Evolutionary conservation across 2,329 filamentous ascomycete genomes (phyloP).

Genomic region (Claviceps sp.): DNA sequence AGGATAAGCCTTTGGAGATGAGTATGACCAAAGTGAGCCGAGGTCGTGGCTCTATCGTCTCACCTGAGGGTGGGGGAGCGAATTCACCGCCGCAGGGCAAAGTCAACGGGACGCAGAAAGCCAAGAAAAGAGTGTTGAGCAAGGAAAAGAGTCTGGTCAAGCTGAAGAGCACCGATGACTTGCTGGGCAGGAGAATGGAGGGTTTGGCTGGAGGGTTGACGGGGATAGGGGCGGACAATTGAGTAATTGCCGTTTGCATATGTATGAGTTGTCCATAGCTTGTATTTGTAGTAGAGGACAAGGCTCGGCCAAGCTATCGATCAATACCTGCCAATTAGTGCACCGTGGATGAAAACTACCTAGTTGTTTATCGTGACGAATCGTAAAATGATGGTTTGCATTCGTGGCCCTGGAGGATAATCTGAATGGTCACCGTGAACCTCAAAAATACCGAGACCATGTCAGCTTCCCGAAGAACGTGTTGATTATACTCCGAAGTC

Average conservation of each 20-base stretch:
- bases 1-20: constrained; percentile 75
- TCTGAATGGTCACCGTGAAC: too few relatives aligned
- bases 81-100: constrained; percentile 4
- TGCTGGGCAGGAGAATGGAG: constrained; percentile 44
- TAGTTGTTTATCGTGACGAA: too few relatives aligned
- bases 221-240: constrained; percentile 31
- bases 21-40: constrained; percentile 40
- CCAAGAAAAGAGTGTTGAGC: constrained; percentile 16
- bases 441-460: too few relatives aligned
- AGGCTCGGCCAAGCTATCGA: too few relatives aligned
- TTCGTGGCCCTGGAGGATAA: too few relatives aligned
- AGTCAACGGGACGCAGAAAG: constrained; percentile 8
- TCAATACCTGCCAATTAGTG: too few relatives aligned
- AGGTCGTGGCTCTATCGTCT: constrained; percentile 19
- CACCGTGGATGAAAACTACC: too few relatives aligned
- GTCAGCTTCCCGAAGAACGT: too few relatives aligned
- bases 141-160: constrained; percentile 37
- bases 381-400: too few relatives aligned
- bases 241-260: neutral
- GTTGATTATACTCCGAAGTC: too few relatives aligned
- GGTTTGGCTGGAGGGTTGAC: constrained; percentile 41
- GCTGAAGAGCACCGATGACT: constrained; percentile 43
- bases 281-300: too few relatives aligned
- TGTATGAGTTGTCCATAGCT: neutral
- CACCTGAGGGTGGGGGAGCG: constrained; percentile 6